These are phyloP conservation scores for Sporisorium exsertum DNA, from an alignment of 1,284 basidiomycete species.

Conservation along the genomic window DNA sequence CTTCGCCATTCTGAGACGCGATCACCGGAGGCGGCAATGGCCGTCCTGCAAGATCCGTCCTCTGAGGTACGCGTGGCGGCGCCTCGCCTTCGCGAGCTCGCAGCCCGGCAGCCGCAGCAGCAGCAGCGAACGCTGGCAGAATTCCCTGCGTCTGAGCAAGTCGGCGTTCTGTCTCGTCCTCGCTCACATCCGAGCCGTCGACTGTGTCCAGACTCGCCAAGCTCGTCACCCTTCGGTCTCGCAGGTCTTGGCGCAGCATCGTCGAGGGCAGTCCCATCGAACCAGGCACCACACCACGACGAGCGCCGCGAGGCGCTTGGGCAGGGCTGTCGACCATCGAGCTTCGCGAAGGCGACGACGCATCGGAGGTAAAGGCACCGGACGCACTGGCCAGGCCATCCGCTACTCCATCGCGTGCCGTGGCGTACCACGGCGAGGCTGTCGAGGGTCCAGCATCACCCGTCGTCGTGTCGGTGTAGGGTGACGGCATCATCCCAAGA, in stretches of 20 bases:
- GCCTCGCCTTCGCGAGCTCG: conserved; percentile 27
- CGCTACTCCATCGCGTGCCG: conserved; percentile 1
- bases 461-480: conserved; percentile 9
- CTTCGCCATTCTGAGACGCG: conserved; percentile 51
- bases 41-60: conserved; percentile 57
- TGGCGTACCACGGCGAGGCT: conserved; percentile 17
- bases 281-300: conserved; percentile 38
- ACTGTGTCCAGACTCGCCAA: conserved; percentile 56
- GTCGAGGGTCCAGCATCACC: conserved; percentile 19
- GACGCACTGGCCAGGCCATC: not conserved
- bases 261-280: conserved; percentile 46
- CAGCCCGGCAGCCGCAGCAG: conserved; percentile 37
- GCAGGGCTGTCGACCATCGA: conserved; percentile 19
- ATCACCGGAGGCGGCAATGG: conserved; percentile 65
- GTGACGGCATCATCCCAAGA: conserved; percentile 36
- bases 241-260: conserved; percentile 40
- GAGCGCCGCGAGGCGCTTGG: conserved; percentile 17
- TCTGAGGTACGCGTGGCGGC: conserved; percentile 43
- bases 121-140: conserved; percentile 38
- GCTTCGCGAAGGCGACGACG: conserved; percentile 24
- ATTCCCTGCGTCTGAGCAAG: conserved; percentile 43
- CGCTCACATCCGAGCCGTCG: conserved; percentile 58
- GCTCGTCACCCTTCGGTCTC: conserved; percentile 54
- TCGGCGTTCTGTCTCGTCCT: conserved; percentile 57
- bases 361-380: conserved; percentile 8